Evolutionary conservation across 2,329 filamentous ascomycete genomes (phyloP).

Genomic region (Botrytis elliptica): DNA sequence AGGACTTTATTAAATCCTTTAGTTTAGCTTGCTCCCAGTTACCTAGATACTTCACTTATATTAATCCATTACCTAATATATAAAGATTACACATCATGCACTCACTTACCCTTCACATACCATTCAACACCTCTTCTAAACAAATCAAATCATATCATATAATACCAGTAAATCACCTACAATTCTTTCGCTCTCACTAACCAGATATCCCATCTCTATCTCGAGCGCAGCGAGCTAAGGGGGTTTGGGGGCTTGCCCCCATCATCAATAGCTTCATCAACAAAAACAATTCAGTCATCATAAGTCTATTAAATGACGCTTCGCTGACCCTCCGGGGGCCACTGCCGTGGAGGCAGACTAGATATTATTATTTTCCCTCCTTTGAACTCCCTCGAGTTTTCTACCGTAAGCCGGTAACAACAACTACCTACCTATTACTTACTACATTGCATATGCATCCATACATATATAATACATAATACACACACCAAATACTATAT

Average conservation of each 20-base stretch:
- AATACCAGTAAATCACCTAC: no score
- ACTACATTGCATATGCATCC: conserved; percentile 13
- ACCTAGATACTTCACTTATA: not conserved
- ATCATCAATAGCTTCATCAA: not conserved
- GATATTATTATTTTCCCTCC: not conserved
- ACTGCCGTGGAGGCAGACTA: not conserved
- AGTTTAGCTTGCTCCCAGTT: not conserved
- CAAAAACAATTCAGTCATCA: not conserved
- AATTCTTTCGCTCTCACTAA: not conserved
- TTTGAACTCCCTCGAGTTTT: not conserved
- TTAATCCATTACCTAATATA: not conserved
- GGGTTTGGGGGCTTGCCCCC: not conserved
- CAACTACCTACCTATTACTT: not conserved
- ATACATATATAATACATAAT: not conserved
- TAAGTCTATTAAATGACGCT: not conserved
- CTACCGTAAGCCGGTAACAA: not conserved
- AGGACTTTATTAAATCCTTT: not conserved
- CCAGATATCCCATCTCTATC: not conserved
- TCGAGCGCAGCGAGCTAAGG: not conserved
- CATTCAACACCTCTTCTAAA: no score
- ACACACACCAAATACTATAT: not conserved
- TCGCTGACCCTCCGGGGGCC: not conserved
- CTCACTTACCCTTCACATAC: no score
- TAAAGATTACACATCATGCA: not conserved
- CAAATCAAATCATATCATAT: not conserved